phyloP scores from a whole-genome alignment of 139 green algal species.

The Chlorella sp. region DNA sequence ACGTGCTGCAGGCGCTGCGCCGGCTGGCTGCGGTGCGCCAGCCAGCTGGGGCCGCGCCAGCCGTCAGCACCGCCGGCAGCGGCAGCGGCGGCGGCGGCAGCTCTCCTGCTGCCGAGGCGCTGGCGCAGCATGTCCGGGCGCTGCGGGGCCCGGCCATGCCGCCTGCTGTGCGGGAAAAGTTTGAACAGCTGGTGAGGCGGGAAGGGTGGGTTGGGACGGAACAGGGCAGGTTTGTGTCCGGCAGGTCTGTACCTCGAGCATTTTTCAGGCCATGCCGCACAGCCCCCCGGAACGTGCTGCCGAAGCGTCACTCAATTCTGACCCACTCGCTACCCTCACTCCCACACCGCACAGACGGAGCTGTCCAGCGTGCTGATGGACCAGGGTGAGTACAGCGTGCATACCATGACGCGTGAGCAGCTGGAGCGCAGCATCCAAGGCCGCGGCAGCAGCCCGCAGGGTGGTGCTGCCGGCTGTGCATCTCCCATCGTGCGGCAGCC shows the following conservation, averaged over 20 bases:
- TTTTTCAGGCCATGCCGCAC: too few relatives aligned
- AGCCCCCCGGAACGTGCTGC: too few relatives aligned
- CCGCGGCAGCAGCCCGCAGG: not conserved
- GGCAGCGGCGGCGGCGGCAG: not conserved
- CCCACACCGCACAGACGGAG: conserved; percentile 44
- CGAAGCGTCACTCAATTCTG: too few relatives aligned
- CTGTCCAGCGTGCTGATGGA: conserved; percentile 54
- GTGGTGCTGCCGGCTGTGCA: not conserved
- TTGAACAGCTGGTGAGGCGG: conserved; percentile 5
- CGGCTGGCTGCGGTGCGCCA: conserved; percentile 54
- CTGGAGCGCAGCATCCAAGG: conserved; percentile 5
- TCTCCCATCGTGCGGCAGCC: not conserved
- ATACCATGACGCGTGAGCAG: conserved; percentile 45
- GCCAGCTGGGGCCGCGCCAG: not conserved
- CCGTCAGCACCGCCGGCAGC: not conserved
- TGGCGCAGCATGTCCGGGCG: not conserved
- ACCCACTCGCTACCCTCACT: too few relatives aligned
- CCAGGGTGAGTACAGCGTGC: conserved; percentile 54
- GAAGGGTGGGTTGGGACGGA: too few relatives aligned
- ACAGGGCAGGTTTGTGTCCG: too few relatives aligned
- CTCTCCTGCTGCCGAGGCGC: not conserved
- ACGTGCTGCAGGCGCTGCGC: conserved; percentile 64
- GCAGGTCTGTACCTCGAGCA: too few relatives aligned
- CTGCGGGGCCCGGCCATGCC: conserved; percentile 13
- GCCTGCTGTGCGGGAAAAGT: conserved; percentile 19